phyloP scores from a whole-genome alignment of 768 basidiomycete genomes.

The Lactarius hengduanensis region DNA sequence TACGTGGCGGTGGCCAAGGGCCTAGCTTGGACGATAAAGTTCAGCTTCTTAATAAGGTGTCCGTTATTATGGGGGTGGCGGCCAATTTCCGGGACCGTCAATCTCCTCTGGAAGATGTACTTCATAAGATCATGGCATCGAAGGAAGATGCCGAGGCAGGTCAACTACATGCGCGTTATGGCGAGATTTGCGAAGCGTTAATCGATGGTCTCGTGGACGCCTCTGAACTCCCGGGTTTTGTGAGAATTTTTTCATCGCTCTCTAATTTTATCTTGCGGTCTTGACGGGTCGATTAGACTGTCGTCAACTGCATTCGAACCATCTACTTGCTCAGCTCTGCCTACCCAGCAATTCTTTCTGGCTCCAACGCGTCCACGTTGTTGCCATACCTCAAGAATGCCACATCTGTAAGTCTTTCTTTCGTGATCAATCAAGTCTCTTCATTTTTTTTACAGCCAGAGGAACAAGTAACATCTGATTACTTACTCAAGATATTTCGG shows the following conservation, averaged over 20 bases:
- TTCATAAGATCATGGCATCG: slow-evolving; percentile 77
- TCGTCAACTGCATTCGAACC: slow-evolving; percentile 81
- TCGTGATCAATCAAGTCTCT: not conserved
- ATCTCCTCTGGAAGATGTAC: slow-evolving; percentile 77
- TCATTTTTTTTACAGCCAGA: slow-evolving; percentile 54
- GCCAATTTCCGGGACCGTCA: slow-evolving; percentile 81
- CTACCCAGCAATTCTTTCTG: slow-evolving; percentile 81
- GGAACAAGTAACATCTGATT: slow-evolving; percentile 81
- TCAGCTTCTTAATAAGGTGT: slow-evolving; percentile 60
- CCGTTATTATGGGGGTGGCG: slow-evolving; percentile 83
- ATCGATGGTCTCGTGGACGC: slow-evolving; percentile 91
- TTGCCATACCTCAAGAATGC: slow-evolving; percentile 89
- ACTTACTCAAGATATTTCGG: slow-evolving; percentile 85
- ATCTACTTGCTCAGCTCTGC: slow-evolving; percentile 81
- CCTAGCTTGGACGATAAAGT: slow-evolving; percentile 48
- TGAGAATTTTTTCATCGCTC: slow-evolving; percentile 39
- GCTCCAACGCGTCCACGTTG: slow-evolving; percentile 77
- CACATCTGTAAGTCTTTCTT: slow-evolving; percentile 54
- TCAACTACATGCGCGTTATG: slow-evolving; percentile 63
- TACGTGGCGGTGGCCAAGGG: slow-evolving; percentile 30
- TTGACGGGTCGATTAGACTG: slow-evolving; percentile 48
- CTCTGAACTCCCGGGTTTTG: slow-evolving; percentile 72
- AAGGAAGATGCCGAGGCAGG: slow-evolving; percentile 58
- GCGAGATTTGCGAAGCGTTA: slow-evolving; percentile 78
- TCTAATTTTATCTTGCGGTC: slow-evolving; percentile 4